Percentiles rank a stretch among this genome's conserved stretches.
Evolutionary conservation across 2,329 filamentous ascomycete species (phyloP).

Genomic region (Colletotrichum sansevieriae): DNA sequence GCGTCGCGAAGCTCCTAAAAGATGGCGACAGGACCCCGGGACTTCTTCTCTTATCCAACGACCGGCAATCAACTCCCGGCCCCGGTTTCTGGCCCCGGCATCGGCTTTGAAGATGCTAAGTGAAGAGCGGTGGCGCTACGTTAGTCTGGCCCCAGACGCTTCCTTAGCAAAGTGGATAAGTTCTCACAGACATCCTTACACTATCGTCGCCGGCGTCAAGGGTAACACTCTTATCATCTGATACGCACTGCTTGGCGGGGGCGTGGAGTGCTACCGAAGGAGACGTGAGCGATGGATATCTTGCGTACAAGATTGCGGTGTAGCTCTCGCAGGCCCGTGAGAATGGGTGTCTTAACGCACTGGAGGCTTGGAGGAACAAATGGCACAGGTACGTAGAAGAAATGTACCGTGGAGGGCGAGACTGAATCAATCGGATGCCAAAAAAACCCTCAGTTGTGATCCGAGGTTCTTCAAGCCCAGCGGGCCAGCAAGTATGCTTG

Average conservation of each 20-base stretch:
- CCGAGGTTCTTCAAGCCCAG: too few relatives aligned
- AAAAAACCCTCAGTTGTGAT: too few relatives aligned
- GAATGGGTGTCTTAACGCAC: too few relatives aligned
- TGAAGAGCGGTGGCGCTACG: neutral
- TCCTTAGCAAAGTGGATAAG: slow-evolving; percentile 16
- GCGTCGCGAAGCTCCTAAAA: neutral
- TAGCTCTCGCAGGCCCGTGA: too few relatives aligned
- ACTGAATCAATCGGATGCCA: too few relatives aligned
- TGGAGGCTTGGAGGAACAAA: too few relatives aligned
- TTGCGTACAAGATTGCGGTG: neutral
- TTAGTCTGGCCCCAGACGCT: slow-evolving; percentile 26
- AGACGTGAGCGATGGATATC: neutral
- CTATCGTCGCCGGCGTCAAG: slow-evolving; percentile 1
- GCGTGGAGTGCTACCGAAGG: slow-evolving; percentile 9
- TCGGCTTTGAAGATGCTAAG: slow-evolving; percentile 14
- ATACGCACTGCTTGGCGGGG: neutral
- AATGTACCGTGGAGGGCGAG: too few relatives aligned
- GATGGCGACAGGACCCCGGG: neutral
- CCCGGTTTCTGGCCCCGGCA: slow-evolving; percentile 36
- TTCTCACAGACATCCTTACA: slow-evolving; percentile 2
- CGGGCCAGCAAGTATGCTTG: too few relatives aligned
- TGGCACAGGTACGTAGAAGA: too few relatives aligned
- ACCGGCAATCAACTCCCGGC: slow-evolving; percentile 35
- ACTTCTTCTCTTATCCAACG: too few relatives aligned
- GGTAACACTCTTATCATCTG: slow-evolving; percentile 12